Evolutionary conservation across 306 rosid genomes (phyloP), one percentile per base, ranked within the genome.

Genomic region (Lablab purpureus): DNA sequence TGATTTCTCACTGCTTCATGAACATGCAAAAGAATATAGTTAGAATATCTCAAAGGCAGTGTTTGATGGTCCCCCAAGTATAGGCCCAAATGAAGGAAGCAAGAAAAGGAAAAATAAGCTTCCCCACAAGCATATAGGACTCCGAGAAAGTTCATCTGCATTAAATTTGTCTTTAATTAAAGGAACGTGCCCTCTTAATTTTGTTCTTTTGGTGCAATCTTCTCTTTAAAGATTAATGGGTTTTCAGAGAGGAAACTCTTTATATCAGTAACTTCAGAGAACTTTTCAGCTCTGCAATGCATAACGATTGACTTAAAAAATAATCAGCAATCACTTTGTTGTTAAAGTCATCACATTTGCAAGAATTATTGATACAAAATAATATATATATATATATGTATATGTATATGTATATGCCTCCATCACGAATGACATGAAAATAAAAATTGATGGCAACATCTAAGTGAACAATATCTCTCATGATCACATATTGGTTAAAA

Each of bases 81-180:
- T 37, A 55, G 40, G 67, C 67, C 78, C 78, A 55, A 73, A 40
- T 5, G 30, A 10, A 51, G 13, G 34, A 34, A 51, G 37, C 63
- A 6, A 32, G n/a, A n/a, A n/a, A n/a, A n/a, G n/a, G n/a, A n/a
- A n/a, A n/a, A 71, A 27, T 18, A 47, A 47, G n/a, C 43, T 50
- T 10, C 36, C 22, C 66, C 36, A 37, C 19, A 73, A 19, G 36
- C 10, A 1, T 59, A 13, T 59, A 59, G 63, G 63, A 56, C 34
- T 25, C 19, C 19, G 18, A 23, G 36, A 59, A 59, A 59, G 66
- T n/a, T 59, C 37, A n/a, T 59, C 36, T 4, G 27, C 37, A 59
- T 12, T 59, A 13, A 59, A 59, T 59, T 25, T 25, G 66, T 27
- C 66, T 59, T 25, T 59, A 59, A 59, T 7, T 3, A 22, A 12